phyloP scores from a whole-genome alignment of 2,329 filamentous ascomycete species.

The Colletotrichum simmondsii region DNA sequence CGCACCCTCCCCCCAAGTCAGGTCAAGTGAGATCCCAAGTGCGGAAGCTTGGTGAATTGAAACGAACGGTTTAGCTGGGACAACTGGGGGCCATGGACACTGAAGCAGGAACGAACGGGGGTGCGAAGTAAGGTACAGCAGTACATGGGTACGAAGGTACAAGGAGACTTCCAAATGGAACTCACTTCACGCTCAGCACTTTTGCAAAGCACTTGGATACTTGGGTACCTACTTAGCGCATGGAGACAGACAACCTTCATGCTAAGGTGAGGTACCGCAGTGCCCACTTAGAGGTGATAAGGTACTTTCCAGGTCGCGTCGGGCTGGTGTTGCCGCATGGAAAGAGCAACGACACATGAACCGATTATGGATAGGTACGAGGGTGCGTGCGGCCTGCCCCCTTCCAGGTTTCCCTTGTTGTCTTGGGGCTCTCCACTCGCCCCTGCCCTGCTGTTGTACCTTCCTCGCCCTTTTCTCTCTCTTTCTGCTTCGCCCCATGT shows the following conservation, averaged over 20 bases:
- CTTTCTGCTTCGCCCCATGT: neutral
- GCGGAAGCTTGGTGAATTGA: conserved; percentile 33
- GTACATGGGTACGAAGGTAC: conserved; percentile 7
- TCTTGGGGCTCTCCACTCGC: neutral
- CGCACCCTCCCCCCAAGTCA: conserved; percentile 34
- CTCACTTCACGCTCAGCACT: neutral
- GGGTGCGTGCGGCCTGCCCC: conserved; percentile 12
- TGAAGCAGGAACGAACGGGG: conserved; percentile 32
- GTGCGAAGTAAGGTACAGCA: neutral
- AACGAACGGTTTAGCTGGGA: conserved; percentile 34
- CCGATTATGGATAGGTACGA: neutral
- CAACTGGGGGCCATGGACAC: conserved; percentile 21
- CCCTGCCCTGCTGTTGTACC: neutral
- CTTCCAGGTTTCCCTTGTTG: neutral
- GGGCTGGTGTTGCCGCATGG: neutral
- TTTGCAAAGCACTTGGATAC: neutral
- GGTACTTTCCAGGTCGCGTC: neutral
- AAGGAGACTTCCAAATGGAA: neutral
- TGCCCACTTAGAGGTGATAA: no score
- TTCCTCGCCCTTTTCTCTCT: neutral
- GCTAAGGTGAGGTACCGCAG: neutral
- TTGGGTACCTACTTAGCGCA: neutral
- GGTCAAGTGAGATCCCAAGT: conserved; percentile 33
- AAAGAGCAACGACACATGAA: neutral
- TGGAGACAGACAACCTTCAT: neutral